Evolutionary conservation across 495 filamentous ascomycete genomes (phyloP), one percentile per base, ranked within the genome.

Genomic region (Lasiosphaeria miniovina): DNA sequence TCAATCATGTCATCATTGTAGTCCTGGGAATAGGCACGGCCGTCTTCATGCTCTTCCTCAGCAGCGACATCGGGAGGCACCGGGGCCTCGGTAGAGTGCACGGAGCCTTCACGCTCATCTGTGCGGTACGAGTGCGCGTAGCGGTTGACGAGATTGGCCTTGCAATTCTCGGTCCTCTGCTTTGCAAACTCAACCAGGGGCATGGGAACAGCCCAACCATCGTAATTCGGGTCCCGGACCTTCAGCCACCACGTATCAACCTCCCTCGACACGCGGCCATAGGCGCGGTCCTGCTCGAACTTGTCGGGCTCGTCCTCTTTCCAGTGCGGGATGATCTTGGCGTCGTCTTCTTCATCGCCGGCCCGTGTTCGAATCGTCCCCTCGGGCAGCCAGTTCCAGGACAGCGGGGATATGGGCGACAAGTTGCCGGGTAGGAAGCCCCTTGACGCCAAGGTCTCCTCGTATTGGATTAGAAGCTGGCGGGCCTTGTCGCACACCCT

Each of bases 21-120:
- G 40, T 80, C 78, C 11, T 74, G 73, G 36, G 63, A 71, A 45
- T 72, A 73, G 49, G 71, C 63, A 7, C 68, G 69, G n/a, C 61
- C 61, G 4, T 87, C 70, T 7, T 64, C 64, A 6, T 74, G 58
- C 70, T 83, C 69, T 65, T 79, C 66, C 43, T 84, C 83, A 51
- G 74, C 82, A 34, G 84, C 80, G 0, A 78, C 79, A 53, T 77
- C 75, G 4, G 68, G 52, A 17, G 75, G 69, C 24, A 80, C 49
- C 2, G 41, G 50, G 69, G 52, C 65, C 4, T 65, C 58, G 74
- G 58, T 49, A 74, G 76, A 54, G 32, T 65, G 61, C 12, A 77
- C 79, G 5, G 76, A 75, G 32, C 79, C 81, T 60, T 90, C 88
- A 60, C 92, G 87, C 49, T 95, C 90, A 10, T 88, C 86, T 31